These are phyloP conservation scores for Phytophthora pinifolia DNA, from an alignment of 352 stramenopile genomes.

Conservation along the genomic window DNA sequence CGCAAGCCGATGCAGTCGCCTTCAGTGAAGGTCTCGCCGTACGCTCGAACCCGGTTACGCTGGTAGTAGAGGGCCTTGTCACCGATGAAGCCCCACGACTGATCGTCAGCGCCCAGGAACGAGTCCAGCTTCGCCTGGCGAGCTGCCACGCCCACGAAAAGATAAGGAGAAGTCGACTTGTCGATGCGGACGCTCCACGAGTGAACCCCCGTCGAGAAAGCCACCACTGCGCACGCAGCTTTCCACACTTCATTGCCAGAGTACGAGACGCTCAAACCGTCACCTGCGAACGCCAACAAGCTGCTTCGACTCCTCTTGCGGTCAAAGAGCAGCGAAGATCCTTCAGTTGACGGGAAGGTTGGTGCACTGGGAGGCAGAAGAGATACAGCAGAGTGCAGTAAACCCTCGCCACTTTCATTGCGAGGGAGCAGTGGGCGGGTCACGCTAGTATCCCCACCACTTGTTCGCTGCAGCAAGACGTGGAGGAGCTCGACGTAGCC, in stretches of 20 bases:
- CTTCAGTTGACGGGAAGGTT: constrained; percentile 2
- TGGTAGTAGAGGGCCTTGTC: constrained; percentile 99
- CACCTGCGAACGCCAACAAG: constrained; percentile 62
- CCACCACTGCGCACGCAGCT: constrained; percentile 68
- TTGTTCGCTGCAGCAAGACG: constrained; percentile 16
- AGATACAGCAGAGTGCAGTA: neutral
- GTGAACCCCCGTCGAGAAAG: constrained; percentile 78
- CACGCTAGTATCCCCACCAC: constrained; percentile 1
- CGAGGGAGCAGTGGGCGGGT: neutral
- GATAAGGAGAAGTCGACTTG: constrained; percentile 94
- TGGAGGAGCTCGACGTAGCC: constrained; percentile 62
- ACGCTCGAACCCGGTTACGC: constrained; percentile 91
- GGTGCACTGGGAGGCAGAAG: constrained; percentile 2
- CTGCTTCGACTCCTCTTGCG: constrained; percentile 68
- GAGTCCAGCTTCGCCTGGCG: constrained; percentile 91
- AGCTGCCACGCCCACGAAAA: constrained; percentile 97
- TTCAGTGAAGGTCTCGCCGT: constrained; percentile 84
- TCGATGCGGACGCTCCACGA: constrained; percentile 91
- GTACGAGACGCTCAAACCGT: constrained; percentile 66
- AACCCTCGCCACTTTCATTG: neutral
- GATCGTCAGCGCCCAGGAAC: constrained; percentile 96
- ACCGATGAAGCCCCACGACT: constrained; percentile 98
- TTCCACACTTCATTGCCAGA: constrained; percentile 89
- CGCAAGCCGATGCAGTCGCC: constrained; percentile 85
- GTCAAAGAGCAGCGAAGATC: constrained; percentile 41